Evolutionary conservation across 2,329 filamentous ascomycete species (phyloP).

Genomic region (Exophiala sp.): DNA sequence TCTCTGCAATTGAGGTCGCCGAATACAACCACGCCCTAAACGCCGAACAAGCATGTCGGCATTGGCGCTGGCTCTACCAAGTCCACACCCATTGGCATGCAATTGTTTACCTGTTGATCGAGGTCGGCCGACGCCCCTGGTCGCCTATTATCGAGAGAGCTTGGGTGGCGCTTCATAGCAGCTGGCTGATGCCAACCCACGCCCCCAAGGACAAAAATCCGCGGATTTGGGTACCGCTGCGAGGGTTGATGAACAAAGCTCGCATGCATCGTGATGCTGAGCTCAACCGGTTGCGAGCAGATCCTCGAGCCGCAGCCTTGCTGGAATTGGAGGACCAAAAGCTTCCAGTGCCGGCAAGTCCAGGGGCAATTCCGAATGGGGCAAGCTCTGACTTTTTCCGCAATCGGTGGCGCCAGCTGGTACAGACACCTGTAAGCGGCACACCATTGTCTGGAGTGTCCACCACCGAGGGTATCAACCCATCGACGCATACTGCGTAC

Average conservation of each 20-base stretch:
- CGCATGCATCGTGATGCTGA: slow-evolving; percentile 35
- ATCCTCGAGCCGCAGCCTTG: slow-evolving; percentile 28
- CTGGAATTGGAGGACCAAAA: slow-evolving; percentile 10
- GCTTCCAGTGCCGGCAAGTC: slow-evolving; percentile 30
- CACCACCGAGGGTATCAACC: not conserved
- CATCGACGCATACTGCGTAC: slow-evolving; percentile 1
- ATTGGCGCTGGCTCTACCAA: slow-evolving; percentile 59
- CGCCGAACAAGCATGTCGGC: slow-evolving; percentile 46
- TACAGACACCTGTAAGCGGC: not conserved
- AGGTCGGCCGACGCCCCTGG: slow-evolving; percentile 48
- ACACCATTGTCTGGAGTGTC: not conserved
- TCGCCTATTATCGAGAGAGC: slow-evolving; percentile 47
- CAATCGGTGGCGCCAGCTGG: slow-evolving; percentile 32
- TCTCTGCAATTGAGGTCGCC: slow-evolving; percentile 40
- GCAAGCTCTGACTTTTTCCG: slow-evolving; percentile 27
- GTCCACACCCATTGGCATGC: slow-evolving; percentile 60
- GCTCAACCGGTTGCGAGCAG: slow-evolving; percentile 30
- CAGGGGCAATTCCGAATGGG: slow-evolving; percentile 27
- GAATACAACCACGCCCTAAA: slow-evolving; percentile 55
- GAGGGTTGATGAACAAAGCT: slow-evolving; percentile 33
- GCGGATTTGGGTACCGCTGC: slow-evolving; percentile 37
- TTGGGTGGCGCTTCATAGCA: slow-evolving; percentile 46
- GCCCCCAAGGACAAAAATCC: slow-evolving; percentile 32
- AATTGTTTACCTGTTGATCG: slow-evolving; percentile 55
- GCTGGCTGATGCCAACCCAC: slow-evolving; percentile 27